Percentiles rank a stretch among this genome's conserved stretches.
Evolutionary conservation across 2,329 filamentous ascomycete species (phyloP).

Genomic region (Sphaerulina musiva): DNA sequence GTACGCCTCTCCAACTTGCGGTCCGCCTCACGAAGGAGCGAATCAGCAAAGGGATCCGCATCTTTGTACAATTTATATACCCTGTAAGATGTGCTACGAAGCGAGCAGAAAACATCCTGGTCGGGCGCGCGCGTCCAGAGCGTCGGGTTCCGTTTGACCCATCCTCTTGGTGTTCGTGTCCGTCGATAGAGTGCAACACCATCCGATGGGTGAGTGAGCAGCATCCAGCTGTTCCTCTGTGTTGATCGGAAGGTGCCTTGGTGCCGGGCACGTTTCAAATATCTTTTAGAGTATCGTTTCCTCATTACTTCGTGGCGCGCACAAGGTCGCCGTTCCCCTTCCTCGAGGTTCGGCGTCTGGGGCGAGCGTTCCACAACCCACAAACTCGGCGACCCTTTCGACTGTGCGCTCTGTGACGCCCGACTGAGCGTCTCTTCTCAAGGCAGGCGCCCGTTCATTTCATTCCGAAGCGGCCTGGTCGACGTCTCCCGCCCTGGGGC

Average conservation of each 20-base stretch:
- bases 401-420: not conserved
- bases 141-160: not conserved
- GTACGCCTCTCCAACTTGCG: too few relatives aligned
- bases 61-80: not conserved
- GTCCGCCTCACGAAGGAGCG: too few relatives aligned
- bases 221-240: not conserved
- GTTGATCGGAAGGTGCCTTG: not conserved
- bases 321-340: not conserved
- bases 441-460: slow-evolving; percentile 4
- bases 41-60: not conserved
- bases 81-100: not conserved
- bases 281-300: slow-evolving; percentile 1
- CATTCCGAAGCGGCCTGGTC: slow-evolving; percentile 1
- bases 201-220: not conserved
- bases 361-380: not conserved
- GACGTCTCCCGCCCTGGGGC: not conserved
- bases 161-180: not conserved
- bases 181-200: not conserved
- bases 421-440: not conserved
- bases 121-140: not conserved
- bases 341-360: not conserved
- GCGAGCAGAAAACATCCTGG: not conserved
- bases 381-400: not conserved
- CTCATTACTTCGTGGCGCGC: slow-evolving; percentile 1
- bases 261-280: not conserved